Percentiles rank a stretch among this genome's conserved stretches.
phyloP scores from a whole-genome alignment of 169 alveolate genomes.

The Plasmodium ovale region DNA sequence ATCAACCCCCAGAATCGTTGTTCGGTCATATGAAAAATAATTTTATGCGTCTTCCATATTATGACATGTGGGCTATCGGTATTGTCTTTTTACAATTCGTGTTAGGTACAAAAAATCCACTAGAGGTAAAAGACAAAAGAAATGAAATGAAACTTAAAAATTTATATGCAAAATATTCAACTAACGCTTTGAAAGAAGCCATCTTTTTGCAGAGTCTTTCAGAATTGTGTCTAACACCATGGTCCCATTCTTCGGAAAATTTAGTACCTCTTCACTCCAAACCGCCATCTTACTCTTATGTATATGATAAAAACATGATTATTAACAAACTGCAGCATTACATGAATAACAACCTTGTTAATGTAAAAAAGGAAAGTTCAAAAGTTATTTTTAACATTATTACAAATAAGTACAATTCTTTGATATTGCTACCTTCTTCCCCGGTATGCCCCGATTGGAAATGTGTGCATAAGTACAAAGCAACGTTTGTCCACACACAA shows the following conservation, averaged over 20 bases:
- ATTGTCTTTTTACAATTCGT: conserved; percentile 61
- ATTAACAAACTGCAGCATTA: conserved; percentile 11
- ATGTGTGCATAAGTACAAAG: conserved; percentile 12
- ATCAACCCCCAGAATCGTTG: conserved; percentile 74
- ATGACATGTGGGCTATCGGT: conserved; percentile 75
- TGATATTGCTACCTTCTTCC: conserved; percentile 30
- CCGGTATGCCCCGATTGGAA: conserved; percentile 42
- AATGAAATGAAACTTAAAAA: conserved; percentile 20
- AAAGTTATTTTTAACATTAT: neutral
- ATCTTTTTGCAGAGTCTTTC: conserved; percentile 66
- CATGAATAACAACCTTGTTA: conserved; percentile 1
- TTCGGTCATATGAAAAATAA: conserved; percentile 74
- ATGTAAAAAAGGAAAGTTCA: conserved; percentile 12
- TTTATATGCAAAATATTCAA: conserved; percentile 57
- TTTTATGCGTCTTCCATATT: conserved; percentile 58
- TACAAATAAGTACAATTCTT: conserved; percentile 11
- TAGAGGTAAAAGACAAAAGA: conserved; percentile 71
- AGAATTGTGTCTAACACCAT: conserved; percentile 54
- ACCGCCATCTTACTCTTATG: conserved; percentile 5
- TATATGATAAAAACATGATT: conserved; percentile 23
- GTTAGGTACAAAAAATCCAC: conserved; percentile 65
- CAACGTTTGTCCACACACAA: neutral
- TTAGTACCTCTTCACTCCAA: conserved; percentile 1
- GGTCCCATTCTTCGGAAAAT: conserved; percentile 12
- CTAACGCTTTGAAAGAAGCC: conserved; percentile 38